Conservation (phyloP, 192 early-diverging fungal species). For the Jimgerdemannia lactiflua region DNA sequence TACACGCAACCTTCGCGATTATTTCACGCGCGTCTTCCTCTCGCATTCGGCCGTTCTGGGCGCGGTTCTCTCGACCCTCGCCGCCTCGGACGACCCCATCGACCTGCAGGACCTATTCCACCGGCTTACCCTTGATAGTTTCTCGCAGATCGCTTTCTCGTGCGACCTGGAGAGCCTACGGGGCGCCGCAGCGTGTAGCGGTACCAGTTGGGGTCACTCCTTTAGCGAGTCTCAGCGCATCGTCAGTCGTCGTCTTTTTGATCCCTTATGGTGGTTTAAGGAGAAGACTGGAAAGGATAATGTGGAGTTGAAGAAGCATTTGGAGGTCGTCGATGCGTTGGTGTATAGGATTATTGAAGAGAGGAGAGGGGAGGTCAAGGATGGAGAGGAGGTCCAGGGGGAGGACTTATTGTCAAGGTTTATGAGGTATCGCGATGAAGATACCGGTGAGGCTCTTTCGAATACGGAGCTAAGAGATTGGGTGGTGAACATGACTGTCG, state of each 20-base stretch:
- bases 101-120: constrained; percentile 47
- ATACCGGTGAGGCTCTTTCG: not conserved
- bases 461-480: not conserved
- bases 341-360: not conserved
- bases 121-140: constrained; percentile 39
- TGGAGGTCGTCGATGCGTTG: not conserved
- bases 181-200: not conserved
- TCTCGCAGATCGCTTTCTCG: constrained; percentile 21
- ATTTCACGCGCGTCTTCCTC: constrained; percentile 4
- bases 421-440: not conserved
- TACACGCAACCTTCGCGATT: constrained; percentile 37
- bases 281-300: not conserved
- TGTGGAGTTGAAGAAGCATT: not conserved
- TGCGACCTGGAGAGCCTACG: not conserved
- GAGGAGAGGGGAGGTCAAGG: not conserved
- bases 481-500: not conserved
- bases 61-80: constrained; percentile 9
- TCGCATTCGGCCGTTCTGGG: not conserved
- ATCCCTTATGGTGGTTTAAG: not conserved
- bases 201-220: not conserved
- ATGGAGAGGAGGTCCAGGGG: not conserved
- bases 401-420: not conserved
- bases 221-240: not conserved
- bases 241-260: not conserved
- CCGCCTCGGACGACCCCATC: constrained; percentile 22